Base-by-base conservation (phyloP, 495 filamentous ascomycete species). In the Lophiostoma macrostomum region DNA sequence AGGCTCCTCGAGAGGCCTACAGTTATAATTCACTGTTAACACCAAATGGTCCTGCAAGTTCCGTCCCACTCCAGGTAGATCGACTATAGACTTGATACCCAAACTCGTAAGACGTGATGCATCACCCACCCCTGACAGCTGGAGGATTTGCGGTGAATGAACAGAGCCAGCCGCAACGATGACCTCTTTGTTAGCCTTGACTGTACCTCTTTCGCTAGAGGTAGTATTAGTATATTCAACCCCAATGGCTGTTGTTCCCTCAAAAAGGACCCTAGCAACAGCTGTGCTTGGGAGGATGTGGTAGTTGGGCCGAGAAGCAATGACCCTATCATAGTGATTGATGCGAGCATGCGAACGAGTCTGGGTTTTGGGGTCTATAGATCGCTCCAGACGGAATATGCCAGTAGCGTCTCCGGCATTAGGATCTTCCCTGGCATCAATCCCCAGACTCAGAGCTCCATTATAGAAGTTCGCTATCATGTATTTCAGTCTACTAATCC, bases 21-120 rank as follows among this genome's bases (percentile, higher is more conserved):
- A 55, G 16, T 41, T 48, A 23, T 55, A 36, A 20, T 22, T 36
- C 4, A 55, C 29, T 14, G 12, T 14, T 18, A 55, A 13, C 3
- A 40, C 39, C 12, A 41, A 22, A 31, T 56, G 57, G 32, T 60
- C 53, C 25, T 58, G 47, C n/a, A 61, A 30, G 43, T 61, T 61
- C 10, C 32, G 30, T 16, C 57, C 57, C 12, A 61, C 57, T 13
- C 52, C 57, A 10, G 51, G 51, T 18, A 58, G 25, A 32, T 62
- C 47, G 12, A 44, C 28, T 19, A 56, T 22, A 3, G 30, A n/a
- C 12, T 38, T 23, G 14, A 61, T 57, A 11, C 47, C 44, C 7
- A 50, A 20, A 12, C 18, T 25, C 13, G 45, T 16, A 7, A 61
- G 58, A 7, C 37, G 7, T 11, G 27, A 12, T 19, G 32, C 29